Conservation (phyloP, 1,284 basidiomycete genomes). For the Boletellus sp. region DNA sequence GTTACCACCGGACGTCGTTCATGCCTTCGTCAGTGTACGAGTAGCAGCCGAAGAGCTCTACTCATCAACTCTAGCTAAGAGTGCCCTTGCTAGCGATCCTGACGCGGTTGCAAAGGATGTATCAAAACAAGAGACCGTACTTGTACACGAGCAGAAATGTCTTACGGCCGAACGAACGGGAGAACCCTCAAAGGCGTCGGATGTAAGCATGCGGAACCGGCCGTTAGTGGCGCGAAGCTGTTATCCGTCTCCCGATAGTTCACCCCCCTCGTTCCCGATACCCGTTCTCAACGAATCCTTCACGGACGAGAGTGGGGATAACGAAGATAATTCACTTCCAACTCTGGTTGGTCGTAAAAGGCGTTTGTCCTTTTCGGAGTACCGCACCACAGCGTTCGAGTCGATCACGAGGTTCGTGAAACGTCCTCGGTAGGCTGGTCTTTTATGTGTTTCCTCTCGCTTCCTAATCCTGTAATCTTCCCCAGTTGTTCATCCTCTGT, state of each 20-base stretch:
- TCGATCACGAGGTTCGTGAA: too few relatives aligned
- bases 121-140: constrained; percentile 7
- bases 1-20: constrained; percentile 19
- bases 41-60: constrained; percentile 31
- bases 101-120: constrained; percentile 29
- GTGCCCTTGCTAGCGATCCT: constrained; percentile 27
- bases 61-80: constrained; percentile 26
- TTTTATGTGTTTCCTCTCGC: too few relatives aligned
- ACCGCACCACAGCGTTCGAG: too few relatives aligned
- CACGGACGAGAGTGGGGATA: constrained; percentile 6
- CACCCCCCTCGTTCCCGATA: not conserved
- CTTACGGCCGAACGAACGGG: not conserved
- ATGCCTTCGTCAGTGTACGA: constrained; percentile 35
- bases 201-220: not conserved
- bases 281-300: not conserved
- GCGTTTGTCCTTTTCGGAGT: not conserved
- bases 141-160: not conserved
- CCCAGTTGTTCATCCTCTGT: too few relatives aligned
- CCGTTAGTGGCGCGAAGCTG: not conserved
- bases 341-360: constrained; percentile 20
- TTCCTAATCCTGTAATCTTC: not conserved
- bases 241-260: not conserved
- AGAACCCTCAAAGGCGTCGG: not conserved
- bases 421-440: too few relatives aligned
- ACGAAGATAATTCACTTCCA: constrained; percentile 1